A percentile compares a stretch with the other conserved stretches of the same genome.
These are phyloP conservation scores for Chrysanthemum seticuspe DNA, from an alignment of 129 eudicot genomes.

Conservation along the genomic window DNA sequence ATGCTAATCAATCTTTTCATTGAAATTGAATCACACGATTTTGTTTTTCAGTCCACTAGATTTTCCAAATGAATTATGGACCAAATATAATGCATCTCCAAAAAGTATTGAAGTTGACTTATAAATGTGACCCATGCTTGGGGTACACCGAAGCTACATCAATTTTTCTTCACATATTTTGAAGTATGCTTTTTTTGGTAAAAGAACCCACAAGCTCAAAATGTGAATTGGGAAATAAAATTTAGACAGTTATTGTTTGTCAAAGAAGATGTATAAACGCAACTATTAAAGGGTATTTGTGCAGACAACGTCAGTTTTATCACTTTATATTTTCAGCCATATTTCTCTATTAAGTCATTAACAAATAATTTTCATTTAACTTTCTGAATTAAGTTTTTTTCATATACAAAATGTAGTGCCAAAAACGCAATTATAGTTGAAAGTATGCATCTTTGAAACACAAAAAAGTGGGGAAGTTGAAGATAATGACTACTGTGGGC, in stretches of 20 bases:
- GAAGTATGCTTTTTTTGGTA: background rate
- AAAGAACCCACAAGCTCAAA: background rate
- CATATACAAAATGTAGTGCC: background rate
- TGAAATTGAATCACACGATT: background rate
- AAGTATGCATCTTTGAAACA: background rate
- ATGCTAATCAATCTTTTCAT: background rate
- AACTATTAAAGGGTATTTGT: background rate
- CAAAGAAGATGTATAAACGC: background rate
- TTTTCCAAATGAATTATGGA: constrained; percentile 6
- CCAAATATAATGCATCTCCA: constrained; percentile 26
- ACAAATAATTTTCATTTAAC: too few species aligned
- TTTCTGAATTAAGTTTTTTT: too few species aligned
- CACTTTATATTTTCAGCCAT: too few species aligned
- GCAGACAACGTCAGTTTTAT: too few species aligned
- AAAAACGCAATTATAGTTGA: background rate
- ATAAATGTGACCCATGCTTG: constrained; percentile 19
- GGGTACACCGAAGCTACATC: background rate
- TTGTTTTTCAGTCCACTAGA: background rate
- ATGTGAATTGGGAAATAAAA: too few species aligned
- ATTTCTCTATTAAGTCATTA: too few species aligned
- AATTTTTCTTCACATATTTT: background rate
- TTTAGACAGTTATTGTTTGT: too few species aligned
- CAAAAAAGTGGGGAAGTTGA: constrained; percentile 11
- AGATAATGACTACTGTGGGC: constrained; percentile 22
- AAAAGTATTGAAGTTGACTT: constrained; percentile 27